Base-by-base conservation (phyloP, 139 green algal species). In the Diplosphaera chodatii region DNA sequence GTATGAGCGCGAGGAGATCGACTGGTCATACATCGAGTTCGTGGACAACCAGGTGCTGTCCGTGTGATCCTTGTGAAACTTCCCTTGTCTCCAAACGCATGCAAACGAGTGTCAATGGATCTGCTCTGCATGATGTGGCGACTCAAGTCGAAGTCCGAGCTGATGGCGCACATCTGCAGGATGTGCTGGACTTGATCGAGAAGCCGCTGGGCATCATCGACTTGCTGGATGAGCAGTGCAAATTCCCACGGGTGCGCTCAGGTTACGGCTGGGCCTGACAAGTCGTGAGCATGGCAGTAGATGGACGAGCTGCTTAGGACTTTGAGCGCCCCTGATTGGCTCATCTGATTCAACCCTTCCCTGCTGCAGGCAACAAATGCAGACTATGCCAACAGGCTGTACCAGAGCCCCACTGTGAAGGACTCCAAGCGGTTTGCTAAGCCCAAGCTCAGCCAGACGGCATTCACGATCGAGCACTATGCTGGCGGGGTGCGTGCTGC, bases 21-120 rank as follows among this genome's bases (percentile, higher is more conserved):
- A 99, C 83, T 99, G 96, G 96, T 91, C 81, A 63, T 98, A 99
- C 81, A 99, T 99, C 77, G 81, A 97, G 65, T 99, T 98, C 86
- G 91, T 97, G 63, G 95, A 99, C 86, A 99, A 99, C 84, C 87
- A 93, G 83, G 76, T 86, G 34, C n/a, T n/a, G n/a, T n/a, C n/a
- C n/a, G n/a, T n/a, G n/a, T n/a, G n/a, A n/a, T n/a, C n/a, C n/a
- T n/a, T n/a, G n/a, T n/a, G n/a, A n/a, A n/a, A n/a, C n/a, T n/a
- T n/a, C n/a, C n/a, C n/a, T n/a, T n/a, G n/a, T n/a, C n/a, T n/a
- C n/a, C n/a, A n/a, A n/a, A n/a, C n/a, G n/a, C n/a, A n/a, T n/a
- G n/a, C n/a, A n/a, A n/a, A n/a, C n/a, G n/a, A n/a, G n/a, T n/a
- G n/a, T n/a, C n/a, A n/a, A n/a, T n/a, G n/a, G n/a, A n/a, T n/a